phyloP scores from a whole-genome alignment of 2,329 filamentous ascomycete species.

The Diaporthe vexans region DNA sequence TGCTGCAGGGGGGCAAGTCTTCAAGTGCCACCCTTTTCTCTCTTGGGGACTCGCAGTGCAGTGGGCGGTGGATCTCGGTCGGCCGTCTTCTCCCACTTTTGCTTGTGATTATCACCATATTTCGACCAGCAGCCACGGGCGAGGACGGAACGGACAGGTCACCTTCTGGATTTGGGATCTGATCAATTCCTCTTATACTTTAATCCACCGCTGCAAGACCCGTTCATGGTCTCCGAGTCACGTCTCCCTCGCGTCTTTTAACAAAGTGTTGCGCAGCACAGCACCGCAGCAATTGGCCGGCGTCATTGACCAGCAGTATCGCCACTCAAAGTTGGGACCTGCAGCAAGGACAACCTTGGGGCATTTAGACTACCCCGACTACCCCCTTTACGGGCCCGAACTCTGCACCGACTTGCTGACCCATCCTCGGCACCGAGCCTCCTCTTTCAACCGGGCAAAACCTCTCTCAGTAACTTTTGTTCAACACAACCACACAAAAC shows the following conservation, averaged over 20 bases:
- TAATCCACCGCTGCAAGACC: not conserved
- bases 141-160: constrained; percentile 11
- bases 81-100: constrained; percentile 29
- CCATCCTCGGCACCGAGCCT: not conserved
- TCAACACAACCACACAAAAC: not conserved
- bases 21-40: not conserved
- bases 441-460: not conserved
- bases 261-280: not conserved
- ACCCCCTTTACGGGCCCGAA: constrained; percentile 22
- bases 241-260: constrained; percentile 11
- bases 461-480: constrained; percentile 37
- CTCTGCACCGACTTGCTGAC: not conserved
- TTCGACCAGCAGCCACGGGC: constrained; percentile 5
- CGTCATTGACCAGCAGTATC: constrained; percentile 30
- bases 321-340: constrained; percentile 19
- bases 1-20: constrained; percentile 21
- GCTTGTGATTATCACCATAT: constrained; percentile 39
- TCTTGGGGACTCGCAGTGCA: not conserved
- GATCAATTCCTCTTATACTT: constrained; percentile 15
- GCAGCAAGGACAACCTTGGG: constrained; percentile 25
- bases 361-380: not conserved
- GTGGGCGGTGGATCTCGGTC: constrained; percentile 16
- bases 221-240: not conserved
- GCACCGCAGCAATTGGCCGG: constrained; percentile 19
- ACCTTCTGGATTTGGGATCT: constrained; percentile 1